These are phyloP conservation scores for Kodamaea hsintzibuensis DNA, from an alignment of 805 yeast species.

Conservation along the genomic window DNA sequence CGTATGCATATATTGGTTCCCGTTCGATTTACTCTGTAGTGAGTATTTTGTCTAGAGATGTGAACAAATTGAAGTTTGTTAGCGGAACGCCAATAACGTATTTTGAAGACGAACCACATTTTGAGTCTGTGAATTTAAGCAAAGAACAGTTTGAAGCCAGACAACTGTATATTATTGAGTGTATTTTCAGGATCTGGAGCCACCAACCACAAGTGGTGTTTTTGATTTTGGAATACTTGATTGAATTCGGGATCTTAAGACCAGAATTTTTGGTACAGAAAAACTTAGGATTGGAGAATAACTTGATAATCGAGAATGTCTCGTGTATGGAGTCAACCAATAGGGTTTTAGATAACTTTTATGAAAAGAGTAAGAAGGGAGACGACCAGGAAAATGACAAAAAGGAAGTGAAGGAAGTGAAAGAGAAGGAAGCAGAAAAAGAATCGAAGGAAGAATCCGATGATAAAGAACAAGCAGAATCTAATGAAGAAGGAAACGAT, in stretches of 20 bases:
- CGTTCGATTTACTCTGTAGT: constrained; percentile 68
- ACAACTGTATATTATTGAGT: constrained; percentile 39
- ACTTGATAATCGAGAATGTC: constrained; percentile 40
- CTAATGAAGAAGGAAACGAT: not conserved
- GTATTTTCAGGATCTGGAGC: constrained; percentile 43
- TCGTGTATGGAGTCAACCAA: constrained; percentile 46
- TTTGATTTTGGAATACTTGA: constrained; percentile 42
- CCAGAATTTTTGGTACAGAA: constrained; percentile 29
- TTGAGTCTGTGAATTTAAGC: constrained; percentile 27
- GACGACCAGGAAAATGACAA: constrained; percentile 6
- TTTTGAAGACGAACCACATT: constrained; percentile 34
- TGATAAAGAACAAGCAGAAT: not conserved
- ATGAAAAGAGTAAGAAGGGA: constrained; percentile 13
- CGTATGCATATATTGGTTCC: constrained; percentile 79
- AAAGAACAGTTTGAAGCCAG: constrained; percentile 25
- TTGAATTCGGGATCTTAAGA: constrained; percentile 38
- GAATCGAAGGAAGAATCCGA: constrained; percentile 2
- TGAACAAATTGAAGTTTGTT: constrained; percentile 39
- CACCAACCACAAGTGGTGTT: constrained; percentile 48
- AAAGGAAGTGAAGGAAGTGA: not conserved
- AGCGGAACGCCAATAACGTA: constrained; percentile 34
- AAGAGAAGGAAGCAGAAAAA: not conserved
- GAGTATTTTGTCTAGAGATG: constrained; percentile 40
- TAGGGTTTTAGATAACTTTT: constrained; percentile 29
- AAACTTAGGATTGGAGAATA: constrained; percentile 26